A percentile compares a stretch with the other conserved stretches of the same genome.
Evolutionary conservation across 1,139 yeast genomes (phyloP).

Genomic region (Arxiozyma telluris): DNA sequence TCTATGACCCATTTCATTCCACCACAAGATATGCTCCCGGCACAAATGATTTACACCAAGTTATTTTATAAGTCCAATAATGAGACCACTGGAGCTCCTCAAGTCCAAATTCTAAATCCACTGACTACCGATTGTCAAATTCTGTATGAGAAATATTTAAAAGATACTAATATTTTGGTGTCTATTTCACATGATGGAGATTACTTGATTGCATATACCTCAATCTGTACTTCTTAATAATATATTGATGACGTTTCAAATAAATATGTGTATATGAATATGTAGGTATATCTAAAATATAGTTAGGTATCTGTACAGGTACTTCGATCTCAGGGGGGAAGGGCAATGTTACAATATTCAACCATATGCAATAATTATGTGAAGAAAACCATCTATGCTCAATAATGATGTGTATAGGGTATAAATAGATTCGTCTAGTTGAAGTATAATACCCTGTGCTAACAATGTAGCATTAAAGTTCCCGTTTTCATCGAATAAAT

Average conservation of each 20-base stretch:
- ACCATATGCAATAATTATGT: conserved; percentile 33
- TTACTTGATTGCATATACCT: conserved; percentile 18
- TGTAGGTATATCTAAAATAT: neutral
- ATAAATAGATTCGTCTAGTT: conserved; percentile 38
- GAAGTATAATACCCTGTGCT: conserved; percentile 57
- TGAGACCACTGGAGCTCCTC: conserved; percentile 15
- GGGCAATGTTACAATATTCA: neutral
- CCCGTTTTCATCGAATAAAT: conserved; percentile 32
- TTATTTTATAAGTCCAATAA: conserved; percentile 18
- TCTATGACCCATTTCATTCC: conserved; percentile 15
- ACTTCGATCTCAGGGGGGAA: neutral
- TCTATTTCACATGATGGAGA: conserved; percentile 28
- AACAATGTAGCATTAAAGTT: conserved; percentile 37
- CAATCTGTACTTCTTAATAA: neutral
- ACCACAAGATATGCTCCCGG: conserved; percentile 18
- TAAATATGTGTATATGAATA: neutral
- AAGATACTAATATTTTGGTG: conserved; percentile 10
- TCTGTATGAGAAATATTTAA: conserved; percentile 13
- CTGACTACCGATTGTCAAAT: conserved; percentile 6
- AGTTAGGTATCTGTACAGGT: neutral
- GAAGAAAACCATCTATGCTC: conserved; percentile 71
- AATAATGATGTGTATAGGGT: conserved; percentile 48
- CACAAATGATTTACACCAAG: conserved; percentile 23
- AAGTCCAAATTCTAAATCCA: conserved; percentile 11
- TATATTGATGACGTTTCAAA: neutral